phyloP scores from a whole-genome alignment of 805 yeast species.

The Metschnikowia bowlesiae region DNA sequence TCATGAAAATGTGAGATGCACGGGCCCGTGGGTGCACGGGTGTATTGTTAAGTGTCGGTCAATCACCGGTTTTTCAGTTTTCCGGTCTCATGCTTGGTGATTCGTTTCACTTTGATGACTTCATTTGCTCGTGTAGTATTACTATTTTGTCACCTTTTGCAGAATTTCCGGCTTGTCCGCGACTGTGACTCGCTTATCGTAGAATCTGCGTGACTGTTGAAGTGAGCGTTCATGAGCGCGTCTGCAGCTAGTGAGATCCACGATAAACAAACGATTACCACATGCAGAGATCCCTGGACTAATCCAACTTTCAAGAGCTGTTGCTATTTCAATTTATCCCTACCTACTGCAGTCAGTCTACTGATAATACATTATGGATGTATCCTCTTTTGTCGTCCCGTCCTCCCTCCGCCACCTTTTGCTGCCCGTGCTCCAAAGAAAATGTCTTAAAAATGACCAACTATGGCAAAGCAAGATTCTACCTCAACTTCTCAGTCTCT shows the following conservation, averaged over 20 bases:
- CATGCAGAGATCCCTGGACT: background rate
- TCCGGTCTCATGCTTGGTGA: no score
- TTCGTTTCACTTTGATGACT: no score
- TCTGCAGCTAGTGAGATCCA: background rate
- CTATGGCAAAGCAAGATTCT: constrained; percentile 9
- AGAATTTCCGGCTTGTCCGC: no score
- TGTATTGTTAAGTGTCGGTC: background rate
- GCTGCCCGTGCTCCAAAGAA: constrained; percentile 9
- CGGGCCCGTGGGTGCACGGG: background rate
- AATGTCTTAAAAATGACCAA: constrained; percentile 12
- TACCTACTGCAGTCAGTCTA: background rate
- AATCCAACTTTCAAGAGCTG: background rate
- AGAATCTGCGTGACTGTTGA: background rate
- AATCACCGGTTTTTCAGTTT: background rate
- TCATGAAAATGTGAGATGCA: background rate
- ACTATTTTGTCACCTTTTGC: no score
- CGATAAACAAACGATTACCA: background rate
- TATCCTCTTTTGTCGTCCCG: background rate
- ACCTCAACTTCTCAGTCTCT: constrained; percentile 6
- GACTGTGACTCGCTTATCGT: background rate
- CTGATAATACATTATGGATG: background rate
- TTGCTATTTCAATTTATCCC: background rate
- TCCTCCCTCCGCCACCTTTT: constrained; percentile 5
- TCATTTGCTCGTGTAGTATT: no score
- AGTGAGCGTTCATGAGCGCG: background rate